These are phyloP conservation scores for Arbutus unedo DNA, from an alignment of 148 eudicot species.

Conservation along the genomic window DNA sequence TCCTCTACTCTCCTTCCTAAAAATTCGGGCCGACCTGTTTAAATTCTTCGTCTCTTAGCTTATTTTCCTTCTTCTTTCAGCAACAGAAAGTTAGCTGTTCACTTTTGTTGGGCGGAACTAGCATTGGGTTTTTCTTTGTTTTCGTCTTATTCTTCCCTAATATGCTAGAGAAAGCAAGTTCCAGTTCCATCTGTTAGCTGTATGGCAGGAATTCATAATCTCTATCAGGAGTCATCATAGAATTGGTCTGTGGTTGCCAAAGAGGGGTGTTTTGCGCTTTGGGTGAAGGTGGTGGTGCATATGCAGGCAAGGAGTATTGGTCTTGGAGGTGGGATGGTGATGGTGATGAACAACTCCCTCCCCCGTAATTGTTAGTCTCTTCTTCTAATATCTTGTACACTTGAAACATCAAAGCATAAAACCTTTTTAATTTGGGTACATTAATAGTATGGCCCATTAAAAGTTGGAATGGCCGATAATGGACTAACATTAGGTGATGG, in stretches of 20 bases:
- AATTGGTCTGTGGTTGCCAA: background rate
- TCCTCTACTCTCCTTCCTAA: background rate
- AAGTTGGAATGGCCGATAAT: background rate
- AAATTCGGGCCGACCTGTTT: background rate
- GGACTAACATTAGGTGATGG: background rate
- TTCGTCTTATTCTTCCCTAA: background rate
- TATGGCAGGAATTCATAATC: background rate
- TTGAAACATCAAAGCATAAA: background rate
- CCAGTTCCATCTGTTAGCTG: background rate
- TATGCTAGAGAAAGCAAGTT: background rate
- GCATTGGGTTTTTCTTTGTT: background rate
- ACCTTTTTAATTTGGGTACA: background rate
- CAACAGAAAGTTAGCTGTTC: background rate
- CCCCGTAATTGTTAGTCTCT: background rate
- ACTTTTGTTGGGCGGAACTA: too few species aligned
- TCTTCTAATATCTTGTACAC: background rate
- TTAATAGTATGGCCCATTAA: background rate
- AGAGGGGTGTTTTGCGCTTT: background rate
- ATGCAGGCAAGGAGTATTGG: background rate
- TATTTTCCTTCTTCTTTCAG: background rate
- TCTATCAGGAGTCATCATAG: background rate
- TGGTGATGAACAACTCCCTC: background rate
- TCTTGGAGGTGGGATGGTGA: background rate
- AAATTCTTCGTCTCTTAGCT: background rate
- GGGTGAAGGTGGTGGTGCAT: background rate